These are phyloP conservation scores for Sphagnurus paluster DNA, from an alignment of 1,284 basidiomycete species.

Conservation along the genomic window DNA sequence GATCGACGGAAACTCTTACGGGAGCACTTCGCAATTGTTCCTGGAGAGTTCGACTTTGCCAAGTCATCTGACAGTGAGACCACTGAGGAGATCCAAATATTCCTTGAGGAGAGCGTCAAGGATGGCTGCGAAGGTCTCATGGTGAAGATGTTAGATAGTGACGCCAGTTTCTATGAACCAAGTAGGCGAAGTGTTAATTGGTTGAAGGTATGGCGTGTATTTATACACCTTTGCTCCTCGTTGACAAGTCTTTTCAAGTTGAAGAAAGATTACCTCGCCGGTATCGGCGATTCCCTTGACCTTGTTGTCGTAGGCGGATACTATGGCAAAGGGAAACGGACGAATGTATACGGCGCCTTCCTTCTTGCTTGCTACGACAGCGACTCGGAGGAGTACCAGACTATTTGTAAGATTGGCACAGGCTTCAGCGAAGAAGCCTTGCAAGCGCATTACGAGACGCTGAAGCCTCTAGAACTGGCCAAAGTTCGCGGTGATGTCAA, in stretches of 20 bases:
- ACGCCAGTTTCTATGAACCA: constrained; percentile 93
- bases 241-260: constrained; percentile 52
- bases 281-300: constrained; percentile 96
- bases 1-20: constrained; percentile 79
- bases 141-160: constrained; percentile 97
- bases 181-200: constrained; percentile 95
- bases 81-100: constrained; percentile 92
- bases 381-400: constrained; percentile 90
- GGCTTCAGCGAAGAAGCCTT: constrained; percentile 95
- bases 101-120: constrained; percentile 95
- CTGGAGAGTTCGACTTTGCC: constrained; percentile 93
- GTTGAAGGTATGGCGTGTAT: constrained; percentile 75
- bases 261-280: constrained; percentile 97
- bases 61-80: constrained; percentile 88
- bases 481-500: constrained; percentile 80
- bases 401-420: constrained; percentile 98
- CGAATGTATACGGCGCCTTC: constrained; percentile 95
- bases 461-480: constrained; percentile 76
- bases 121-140: constrained; percentile 99
- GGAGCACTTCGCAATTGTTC: constrained; percentile 81
- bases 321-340: constrained; percentile 97
- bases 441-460: constrained; percentile 78
- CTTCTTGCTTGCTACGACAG: constrained; percentile 92
- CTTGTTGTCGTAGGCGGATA: constrained; percentile 96
- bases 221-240: not conserved